These are phyloP conservation scores for Ceratocystis variospora DNA, from an alignment of 2,329 filamentous ascomycete genomes.

Conservation along the genomic window DNA sequence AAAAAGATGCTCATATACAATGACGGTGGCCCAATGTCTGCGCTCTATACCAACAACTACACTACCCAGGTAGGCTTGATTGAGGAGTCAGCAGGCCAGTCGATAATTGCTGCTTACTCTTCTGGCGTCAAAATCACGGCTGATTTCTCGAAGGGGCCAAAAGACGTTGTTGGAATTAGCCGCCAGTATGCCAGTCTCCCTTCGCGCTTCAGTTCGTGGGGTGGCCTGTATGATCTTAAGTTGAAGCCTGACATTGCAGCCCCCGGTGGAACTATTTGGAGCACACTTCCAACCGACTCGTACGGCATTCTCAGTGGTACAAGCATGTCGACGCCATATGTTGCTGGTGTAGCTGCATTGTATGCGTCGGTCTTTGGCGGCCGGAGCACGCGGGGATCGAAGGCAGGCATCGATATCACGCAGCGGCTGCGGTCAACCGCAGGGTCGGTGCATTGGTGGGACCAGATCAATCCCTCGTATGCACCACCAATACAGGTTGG, in stretches of 20 bases:
- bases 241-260: conserved; percentile 39
- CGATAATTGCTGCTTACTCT: conserved; percentile 24
- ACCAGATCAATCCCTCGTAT: conserved; percentile 23
- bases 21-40: conserved; percentile 25
- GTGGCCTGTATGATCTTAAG: conserved; percentile 37
- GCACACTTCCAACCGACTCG: conserved; percentile 32
- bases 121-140: conserved; percentile 29
- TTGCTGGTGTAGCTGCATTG: conserved; percentile 37
- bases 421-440: conserved; percentile 15
- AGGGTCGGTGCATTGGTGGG: conserved; percentile 7
- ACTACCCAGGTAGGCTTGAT: conserved; percentile 20
- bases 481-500: conserved; percentile 28
- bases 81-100: conserved; percentile 20
- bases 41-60: conserved; percentile 14
- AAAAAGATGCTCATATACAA: conserved; percentile 26
- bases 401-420: conserved; percentile 13
- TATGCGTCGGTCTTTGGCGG: conserved; percentile 32
- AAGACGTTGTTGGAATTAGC: conserved; percentile 23
- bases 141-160: conserved; percentile 27
- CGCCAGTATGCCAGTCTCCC: conserved; percentile 29
- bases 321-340: conserved; percentile 42
- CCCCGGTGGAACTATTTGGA: conserved; percentile 37
- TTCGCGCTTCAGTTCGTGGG: conserved; percentile 37
- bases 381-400: conserved; percentile 27
- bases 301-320: conserved; percentile 41